Evolutionary conservation across 2,329 filamentous ascomycete species (phyloP), one percentile per base, ranked within the genome.

Genomic region (Talaromyces sp.): DNA sequence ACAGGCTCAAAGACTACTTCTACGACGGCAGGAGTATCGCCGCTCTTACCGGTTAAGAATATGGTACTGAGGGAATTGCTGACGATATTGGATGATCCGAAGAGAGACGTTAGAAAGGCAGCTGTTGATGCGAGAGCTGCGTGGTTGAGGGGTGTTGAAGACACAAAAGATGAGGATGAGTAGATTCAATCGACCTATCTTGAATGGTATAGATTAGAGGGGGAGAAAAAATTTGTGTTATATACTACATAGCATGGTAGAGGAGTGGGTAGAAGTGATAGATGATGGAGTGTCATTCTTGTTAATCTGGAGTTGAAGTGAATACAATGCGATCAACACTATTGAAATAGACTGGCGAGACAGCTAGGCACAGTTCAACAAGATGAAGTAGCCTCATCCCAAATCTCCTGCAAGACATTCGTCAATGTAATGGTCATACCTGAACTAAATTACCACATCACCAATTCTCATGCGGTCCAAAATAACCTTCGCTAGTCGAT

Each of bases 81-180:
- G 52, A 73, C 71, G 17, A 83, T 85, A 31, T 72, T 90, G 68
- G 88, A 90, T 77, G 88, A 90, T 75, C 79, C 79, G 37, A 89
- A 86, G 77, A 79, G 88, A 67, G 82, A 83, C 72, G 88, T 90
- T 10, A 80, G 88, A 49, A 83, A 85, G 67, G 85, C 86, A 66
- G 87, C 87, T 15, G 87, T 89, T 31, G 83, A 83, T 77, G 87
- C 86, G 67, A 76, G 86, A 61, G 82, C 79, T n/a, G 84, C 81
- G 63, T 89, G 87, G 87, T 73, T 88, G 62, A 81, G 82, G 65
- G 72, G 74, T 15, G 78, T 88, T 50, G 86, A 86, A 71, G 86
- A 88, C 72, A 85, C 84, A 61, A 79, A 82, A 27, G 84, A 87
- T 50, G 84, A 87, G 49, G 71, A 66, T 52, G 60, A 60, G 47